phyloP scores from a whole-genome alignment of 768 basidiomycete species.

The Phlebiopsis flavidoalba region DNA sequence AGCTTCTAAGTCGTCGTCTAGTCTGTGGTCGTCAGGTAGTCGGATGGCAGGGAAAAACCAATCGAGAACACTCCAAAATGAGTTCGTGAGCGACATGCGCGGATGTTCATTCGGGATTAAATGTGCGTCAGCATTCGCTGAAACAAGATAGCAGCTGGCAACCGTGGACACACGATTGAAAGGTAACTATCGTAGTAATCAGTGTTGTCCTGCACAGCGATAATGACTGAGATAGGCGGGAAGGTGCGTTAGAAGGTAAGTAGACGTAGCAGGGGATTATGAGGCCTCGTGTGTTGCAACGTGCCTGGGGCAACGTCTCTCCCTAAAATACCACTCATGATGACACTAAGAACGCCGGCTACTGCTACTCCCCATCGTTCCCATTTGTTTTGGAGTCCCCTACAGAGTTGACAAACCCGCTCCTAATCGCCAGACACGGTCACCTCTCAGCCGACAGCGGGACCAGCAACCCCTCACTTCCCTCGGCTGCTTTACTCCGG shows the following conservation, averaged over 20 bases:
- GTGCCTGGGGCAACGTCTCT: background rate
- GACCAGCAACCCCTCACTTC: too few relatives aligned
- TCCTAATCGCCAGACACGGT: too few relatives aligned
- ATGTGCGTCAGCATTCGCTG: constrained; percentile 4
- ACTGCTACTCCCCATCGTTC: too few relatives aligned
- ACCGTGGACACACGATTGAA: background rate
- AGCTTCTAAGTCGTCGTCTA: constrained; percentile 19
- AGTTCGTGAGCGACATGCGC: constrained; percentile 20
- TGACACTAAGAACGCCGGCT: background rate
- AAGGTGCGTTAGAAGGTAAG: background rate
- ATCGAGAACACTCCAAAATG: constrained; percentile 25
- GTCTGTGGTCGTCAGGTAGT: constrained; percentile 23
- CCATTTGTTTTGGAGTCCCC: too few relatives aligned
- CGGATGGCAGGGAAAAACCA: constrained; percentile 26
- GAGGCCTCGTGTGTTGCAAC: constrained; percentile 4
- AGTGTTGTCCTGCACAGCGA: background rate
- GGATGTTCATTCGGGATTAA: background rate
- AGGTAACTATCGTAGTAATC: constrained; percentile 5
- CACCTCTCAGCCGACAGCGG: too few relatives aligned
- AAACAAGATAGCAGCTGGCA: background rate
- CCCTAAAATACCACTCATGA: background rate
- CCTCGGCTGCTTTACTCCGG: too few relatives aligned
- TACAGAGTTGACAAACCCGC: too few relatives aligned
- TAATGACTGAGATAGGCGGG: constrained; percentile 6
- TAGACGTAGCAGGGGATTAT: background rate